Conservation (phyloP, 2,329 filamentous ascomycete genomes). For the Aspergillus thermomutatus region DNA sequence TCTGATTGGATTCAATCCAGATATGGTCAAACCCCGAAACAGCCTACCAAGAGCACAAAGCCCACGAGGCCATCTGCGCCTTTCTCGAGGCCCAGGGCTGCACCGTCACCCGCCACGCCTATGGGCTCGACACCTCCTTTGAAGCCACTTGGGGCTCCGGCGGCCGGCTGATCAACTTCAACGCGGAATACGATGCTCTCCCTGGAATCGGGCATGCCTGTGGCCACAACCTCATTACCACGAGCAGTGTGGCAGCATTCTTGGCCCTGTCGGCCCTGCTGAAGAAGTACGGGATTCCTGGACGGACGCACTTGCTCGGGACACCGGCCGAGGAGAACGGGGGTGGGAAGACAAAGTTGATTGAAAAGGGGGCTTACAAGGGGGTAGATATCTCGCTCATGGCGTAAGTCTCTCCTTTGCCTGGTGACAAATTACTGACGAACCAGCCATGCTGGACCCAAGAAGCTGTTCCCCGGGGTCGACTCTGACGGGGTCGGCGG, state of each 20-base stretch:
- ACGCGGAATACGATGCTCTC: constrained; percentile 44
- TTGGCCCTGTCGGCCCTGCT: constrained; percentile 48
- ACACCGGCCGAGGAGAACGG: constrained; percentile 40
- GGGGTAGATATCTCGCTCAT: constrained; percentile 43
- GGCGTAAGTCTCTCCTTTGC: constrained; percentile 27
- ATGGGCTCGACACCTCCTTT: constrained; percentile 53
- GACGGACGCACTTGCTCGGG: constrained; percentile 34
- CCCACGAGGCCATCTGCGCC: constrained; percentile 49
- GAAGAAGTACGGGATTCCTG: constrained; percentile 38
- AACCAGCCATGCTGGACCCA: constrained; percentile 22
- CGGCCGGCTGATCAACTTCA: constrained; percentile 35
- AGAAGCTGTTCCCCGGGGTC: constrained; percentile 24
- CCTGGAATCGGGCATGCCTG: constrained; percentile 41
- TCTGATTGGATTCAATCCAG: constrained; percentile 14
- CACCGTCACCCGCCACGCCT: constrained; percentile 47
- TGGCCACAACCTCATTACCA: constrained; percentile 40
- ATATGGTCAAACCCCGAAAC: constrained; percentile 52
- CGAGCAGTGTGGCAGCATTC: constrained; percentile 34
- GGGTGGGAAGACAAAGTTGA: constrained; percentile 40
- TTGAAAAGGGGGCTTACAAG: constrained; percentile 44
- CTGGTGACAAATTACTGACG: neutral
- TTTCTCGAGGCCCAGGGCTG: constrained; percentile 47
- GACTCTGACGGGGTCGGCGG: constrained; percentile 24
- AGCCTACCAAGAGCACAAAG: constrained; percentile 50
- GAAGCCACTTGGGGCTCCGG: constrained; percentile 44